Evolutionary conservation across 257 asterid genomes (phyloP), one percentile per base, ranked within the genome.

Genomic region (Craterostigma plantagineum): DNA sequence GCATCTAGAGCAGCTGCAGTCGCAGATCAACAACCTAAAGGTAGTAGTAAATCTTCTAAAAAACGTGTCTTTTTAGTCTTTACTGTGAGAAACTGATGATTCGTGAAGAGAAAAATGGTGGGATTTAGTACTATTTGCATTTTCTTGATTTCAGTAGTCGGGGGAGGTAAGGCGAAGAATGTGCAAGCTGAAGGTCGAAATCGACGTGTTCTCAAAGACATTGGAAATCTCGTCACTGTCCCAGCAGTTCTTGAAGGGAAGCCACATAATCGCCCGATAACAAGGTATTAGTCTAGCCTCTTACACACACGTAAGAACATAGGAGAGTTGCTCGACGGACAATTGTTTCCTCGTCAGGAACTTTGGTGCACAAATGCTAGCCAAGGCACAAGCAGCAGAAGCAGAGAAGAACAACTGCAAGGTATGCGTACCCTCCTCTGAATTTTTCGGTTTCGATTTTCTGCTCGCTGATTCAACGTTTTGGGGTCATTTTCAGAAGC

Each of bases 121-220:
- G 30, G 30, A 23, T 23, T 23, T 23, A 23, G 2, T 23, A 2
- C 30, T 23, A 23, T 23, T 23, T 23, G 30, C 30, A 23, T 23
- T 23, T 6, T 23, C 30, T 2, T 23, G 30, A 23, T 23, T 2
- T 23, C 2, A 23, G 30, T 23, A 68, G 77, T n/a, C 48, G 91
- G 56, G 43, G 73, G 58, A 27, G 91, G 53, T 18, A 71, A 68
- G 60, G 65, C 42, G 58, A 78, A 70, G 60, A 64, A 61, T 42
- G 77, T 13, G 16, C 67, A 42, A 52, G 69, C 39, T 16, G 80
- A 71, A 38, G 81, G 56, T 33, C 56, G 71, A 63, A 64, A 55
- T 18, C 64, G 93, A 52, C 68, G 79, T 1, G 87, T 57, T 49
- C 57, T 84, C 0, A 35, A 74, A 50, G 95, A 84, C 43, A 84